Base-by-base conservation (phyloP, 2,329 filamentous ascomycete genomes). In the Fusarium robinianum region DNA sequence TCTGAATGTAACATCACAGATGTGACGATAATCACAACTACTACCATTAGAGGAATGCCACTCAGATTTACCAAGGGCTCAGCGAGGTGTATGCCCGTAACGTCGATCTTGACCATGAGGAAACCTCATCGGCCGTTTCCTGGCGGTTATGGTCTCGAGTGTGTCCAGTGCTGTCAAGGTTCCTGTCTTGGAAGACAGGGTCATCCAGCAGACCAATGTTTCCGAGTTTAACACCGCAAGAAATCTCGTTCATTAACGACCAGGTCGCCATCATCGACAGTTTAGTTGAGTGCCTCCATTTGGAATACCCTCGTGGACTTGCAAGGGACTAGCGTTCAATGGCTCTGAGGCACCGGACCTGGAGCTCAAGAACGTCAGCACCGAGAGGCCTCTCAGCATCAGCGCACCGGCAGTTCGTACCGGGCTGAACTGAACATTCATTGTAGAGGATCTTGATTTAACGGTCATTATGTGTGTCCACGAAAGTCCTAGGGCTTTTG, bases 301-400 rank as follows among this genome's bases (percentile, higher is more conserved):
- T 67, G n/a, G 51, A 62, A 5, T 61, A 65, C 63, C 64, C 0
- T 46, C 60, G 26, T 66, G 64, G 64, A 65, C 63, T 3, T 62
- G 63, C 22, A 47, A 58, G 11, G 58, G 63, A 10, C 52, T 67
- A 2, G 62, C 54, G 3, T 58, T 66, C 37, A 57, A 57, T 26
- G 29, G 48, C 7, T 54, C 53, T 17, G 19, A 46, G 8, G 41
- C 46, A 8, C 50, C 44, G 8, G 43, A 39, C 3, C 24, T 43
- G 5, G 29, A 38, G 2, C 21, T 47, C 15, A 33, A 22, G 6
- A 47, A 51, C 15, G 19, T 39, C n/a, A 48, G 35, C 3, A 35
- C 37, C 8, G 31, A 49, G 11, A 35, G 43, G 3, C 51, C 50
- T 4, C 30, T 60, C 9, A 42, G 35, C 11, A 41, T 47, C 9